Percentiles rank a stretch among this genome's conserved stretches.
phyloP scores from a whole-genome alignment of 495 filamentous ascomycete genomes.

The Lasiosphaeria hispida region DNA sequence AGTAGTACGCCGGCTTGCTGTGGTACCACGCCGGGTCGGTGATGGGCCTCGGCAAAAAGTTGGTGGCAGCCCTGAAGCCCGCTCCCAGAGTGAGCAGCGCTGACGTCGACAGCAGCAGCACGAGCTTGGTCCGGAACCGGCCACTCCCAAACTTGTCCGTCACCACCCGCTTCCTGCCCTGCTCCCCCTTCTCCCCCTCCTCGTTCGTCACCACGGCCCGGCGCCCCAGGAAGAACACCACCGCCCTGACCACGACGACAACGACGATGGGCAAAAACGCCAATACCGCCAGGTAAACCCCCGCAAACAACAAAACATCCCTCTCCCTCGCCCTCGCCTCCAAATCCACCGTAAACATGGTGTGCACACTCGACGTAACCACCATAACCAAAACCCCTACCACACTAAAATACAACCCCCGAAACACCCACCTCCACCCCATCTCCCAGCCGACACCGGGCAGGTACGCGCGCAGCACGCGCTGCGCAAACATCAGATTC shows the following conservation, averaged over 20 bases:
- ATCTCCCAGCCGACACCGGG: constrained; percentile 65
- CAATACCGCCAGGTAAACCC: constrained; percentile 65
- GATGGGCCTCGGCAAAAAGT: constrained; percentile 52
- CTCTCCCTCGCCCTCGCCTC: constrained; percentile 51
- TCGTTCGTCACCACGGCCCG: constrained; percentile 24
- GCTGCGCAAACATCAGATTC: constrained; percentile 75
- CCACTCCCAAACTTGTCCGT: constrained; percentile 71
- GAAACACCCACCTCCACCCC: constrained; percentile 46
- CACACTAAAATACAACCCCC: constrained; percentile 57
- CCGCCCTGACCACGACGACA: constrained; percentile 11
- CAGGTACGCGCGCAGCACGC: constrained; percentile 68
- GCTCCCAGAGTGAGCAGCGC: constrained; percentile 66
- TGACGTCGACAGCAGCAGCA: constrained; percentile 54
- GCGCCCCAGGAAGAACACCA: constrained; percentile 48
- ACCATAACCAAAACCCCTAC: constrained; percentile 63
- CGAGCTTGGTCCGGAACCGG: constrained; percentile 58
- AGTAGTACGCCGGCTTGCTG: constrained; percentile 68
- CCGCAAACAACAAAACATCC: constrained; percentile 63
- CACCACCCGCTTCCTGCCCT: constrained; percentile 31
- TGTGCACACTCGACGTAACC: constrained; percentile 62
- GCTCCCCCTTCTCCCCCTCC: constrained; percentile 49
- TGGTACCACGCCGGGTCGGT: constrained; percentile 66
- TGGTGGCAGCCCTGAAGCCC: constrained; percentile 59
- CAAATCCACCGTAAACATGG: constrained; percentile 59
- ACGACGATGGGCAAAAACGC: constrained; percentile 67